Evolutionary conservation across 441 rosid genomes (phyloP), one percentile per base, ranked within the genome.

Genomic region (Dalechampia spathulata): DNA sequence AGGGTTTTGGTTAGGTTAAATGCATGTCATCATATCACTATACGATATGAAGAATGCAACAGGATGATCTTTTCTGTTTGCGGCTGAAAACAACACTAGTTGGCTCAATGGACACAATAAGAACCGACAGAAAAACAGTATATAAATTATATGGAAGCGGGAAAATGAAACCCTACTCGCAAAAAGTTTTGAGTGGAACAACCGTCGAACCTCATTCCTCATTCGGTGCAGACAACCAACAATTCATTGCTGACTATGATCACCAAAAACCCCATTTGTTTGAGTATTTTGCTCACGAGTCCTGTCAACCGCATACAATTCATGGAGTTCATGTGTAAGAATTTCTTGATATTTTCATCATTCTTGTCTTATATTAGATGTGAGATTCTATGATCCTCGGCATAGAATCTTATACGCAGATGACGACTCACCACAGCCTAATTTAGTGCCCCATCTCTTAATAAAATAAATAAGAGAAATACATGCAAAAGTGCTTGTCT

Each of bases 121-220:
- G n/a, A n/a, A n/a, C n/a, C n/a, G n/a, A n/a, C n/a, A n/a, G n/a
- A n/a, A n/a, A 30, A 30, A 3, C 8, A 3, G 34, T 3, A 3
- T 30, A 30, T 30, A 30, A 3, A 30, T 30, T 30, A 30, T 3
- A 30, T 30, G 27, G 16, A 15, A 50, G 16, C 19, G 6, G 17
- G n/a, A 38, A 19, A 21, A 1, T n/a, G 9, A 28, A 26, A 32
- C 11, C 25, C 48, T 44, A 44, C 42, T 48, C 38, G 64, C 30
- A 38, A 40, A 52, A 48, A 52, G 37, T 17, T 4, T 30, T 55
- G 57, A 45, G 67, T 68, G 81, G 81, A 79, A 77, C 77, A 63
- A 69, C 53, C 26, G 72, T 67, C 72, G 83, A 75, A 79, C 71
- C 74, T 79, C 79, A 79, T 77, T 79, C 75, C 74, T 61, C 77